phyloP scores from a whole-genome alignment of 768 basidiomycete genomes.

The Scleroderma bovista region DNA sequence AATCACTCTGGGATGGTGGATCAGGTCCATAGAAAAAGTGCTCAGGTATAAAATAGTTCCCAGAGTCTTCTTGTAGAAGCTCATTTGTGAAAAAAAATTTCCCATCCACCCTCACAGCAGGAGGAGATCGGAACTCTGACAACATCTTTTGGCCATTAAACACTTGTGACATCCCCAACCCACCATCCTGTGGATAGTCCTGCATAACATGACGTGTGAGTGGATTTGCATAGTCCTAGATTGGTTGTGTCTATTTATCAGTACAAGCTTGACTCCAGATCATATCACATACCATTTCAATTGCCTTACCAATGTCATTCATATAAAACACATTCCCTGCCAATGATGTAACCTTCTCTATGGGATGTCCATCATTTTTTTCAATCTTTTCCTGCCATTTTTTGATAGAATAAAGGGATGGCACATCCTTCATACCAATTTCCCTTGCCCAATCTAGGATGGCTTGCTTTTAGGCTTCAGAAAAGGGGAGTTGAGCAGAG shows the following conservation, averaged over 20 bases:
- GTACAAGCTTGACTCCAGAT: too few species aligned
- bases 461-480: slow-evolving; percentile 20
- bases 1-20: too few species aligned
- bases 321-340: slow-evolving; percentile 24
- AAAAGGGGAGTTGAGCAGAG: slow-evolving; percentile 25
- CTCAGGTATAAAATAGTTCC: slow-evolving; percentile 6
- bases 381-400: neutral
- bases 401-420: slow-evolving; percentile 12
- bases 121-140: neutral
- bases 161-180: neutral
- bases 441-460: slow-evolving; percentile 24
- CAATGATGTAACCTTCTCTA: slow-evolving; percentile 11
- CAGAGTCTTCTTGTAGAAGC: neutral
- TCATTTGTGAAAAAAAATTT: slow-evolving; percentile 16
- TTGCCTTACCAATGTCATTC: slow-evolving; percentile 5
- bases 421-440: slow-evolving; percentile 20
- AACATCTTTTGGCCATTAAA: neutral
- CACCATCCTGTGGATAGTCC: slow-evolving; percentile 7
- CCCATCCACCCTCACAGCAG: neutral
- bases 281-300: slow-evolving; percentile 13
- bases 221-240: neutral
- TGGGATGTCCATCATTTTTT: slow-evolving; percentile 16
- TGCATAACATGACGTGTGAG: slow-evolving; percentile 1
- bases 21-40: slow-evolving; percentile 3
- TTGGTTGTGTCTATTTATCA: too few species aligned